Evolutionary conservation across 208 protist species (phyloP), one percentile per base, ranked within the genome.

Genomic region (Trypanosoma mega): DNA sequence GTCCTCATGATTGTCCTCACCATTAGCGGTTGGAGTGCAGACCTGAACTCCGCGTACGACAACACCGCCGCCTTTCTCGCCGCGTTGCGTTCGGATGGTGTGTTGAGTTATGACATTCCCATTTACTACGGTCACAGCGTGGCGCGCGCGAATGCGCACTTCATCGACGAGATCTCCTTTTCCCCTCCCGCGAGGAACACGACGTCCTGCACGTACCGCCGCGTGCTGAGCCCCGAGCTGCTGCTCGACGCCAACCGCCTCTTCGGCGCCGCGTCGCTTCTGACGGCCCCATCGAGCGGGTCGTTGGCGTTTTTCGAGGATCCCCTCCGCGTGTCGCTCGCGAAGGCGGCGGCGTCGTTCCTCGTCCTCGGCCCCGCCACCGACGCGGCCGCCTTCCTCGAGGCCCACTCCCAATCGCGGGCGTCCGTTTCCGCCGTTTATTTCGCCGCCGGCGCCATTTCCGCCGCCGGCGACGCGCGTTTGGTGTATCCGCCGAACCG

Each of bases 1-100:
- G 44, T 94, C 14, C 21, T 45, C 20, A 87, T 87, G 81, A 70
- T 90, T 33, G 74, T 94, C 3, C 46, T 93, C 5, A 65, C 72
- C 1, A 45, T 73, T 11, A 78, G 71, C 63, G 64, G 67, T 20
- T 87, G 74, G 68, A 72, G 44, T 50, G 62, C 59, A 27, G 39
- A 78, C 30, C 4, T 85, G 5, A 76, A 74, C 44, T 55, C 49
- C 0, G 70, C 70, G 5, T 46, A 65, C 11, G 59, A 56, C 3
- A 78, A 67, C 36, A 63, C 72, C 16, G 37, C 33, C 23, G 41
- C 16, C 2, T 76, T 93, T 20, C 9, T 88, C 18, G 44, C 39
- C 6, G 56, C 72, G 36, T 58, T 93, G 27, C 37, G 65, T 6
- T 53, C 60, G 29, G 86, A 90, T 23, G 70, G 73, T n/a, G 8